phyloP scores from a whole-genome alignment of 2,329 filamentous ascomycete genomes.

The Penicillium sp. region DNA sequence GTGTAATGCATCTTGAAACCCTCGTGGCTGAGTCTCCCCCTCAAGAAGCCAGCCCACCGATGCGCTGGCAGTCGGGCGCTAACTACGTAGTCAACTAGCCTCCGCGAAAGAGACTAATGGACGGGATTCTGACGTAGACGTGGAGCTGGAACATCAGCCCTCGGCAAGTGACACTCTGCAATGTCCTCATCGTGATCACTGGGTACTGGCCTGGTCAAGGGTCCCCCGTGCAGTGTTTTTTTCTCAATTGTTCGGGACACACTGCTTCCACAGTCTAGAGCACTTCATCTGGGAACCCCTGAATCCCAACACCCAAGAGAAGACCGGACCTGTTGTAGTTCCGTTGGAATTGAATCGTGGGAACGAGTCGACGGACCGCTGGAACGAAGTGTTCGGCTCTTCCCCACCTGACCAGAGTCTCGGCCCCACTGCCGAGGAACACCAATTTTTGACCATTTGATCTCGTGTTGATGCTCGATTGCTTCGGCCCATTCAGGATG shows the following conservation, averaged over 20 bases:
- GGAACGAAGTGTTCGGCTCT: conserved; percentile 12
- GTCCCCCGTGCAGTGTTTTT: no score
- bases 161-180: no score
- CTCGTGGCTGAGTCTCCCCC: background rate
- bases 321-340: conserved; percentile 8
- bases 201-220: no score
- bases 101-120: no score
- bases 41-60: conserved; percentile 1
- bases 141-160: no score
- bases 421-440: background rate
- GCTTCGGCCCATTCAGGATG: no score
- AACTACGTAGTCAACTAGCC: background rate
- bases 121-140: no score
- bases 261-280: background rate
- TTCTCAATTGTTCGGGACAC: no score
- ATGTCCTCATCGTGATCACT: no score
- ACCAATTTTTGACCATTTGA: no score
- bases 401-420: background rate
- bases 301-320: background rate
- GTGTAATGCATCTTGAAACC: background rate
- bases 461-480: no score
- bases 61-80: conserved; percentile 20
- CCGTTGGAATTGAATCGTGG: conserved; percentile 1
- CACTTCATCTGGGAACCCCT: background rate
- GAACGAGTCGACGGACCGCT: conserved; percentile 8